Base-by-base conservation (phyloP, 78 protist species). In the Monosiga brevicollis region DNA sequence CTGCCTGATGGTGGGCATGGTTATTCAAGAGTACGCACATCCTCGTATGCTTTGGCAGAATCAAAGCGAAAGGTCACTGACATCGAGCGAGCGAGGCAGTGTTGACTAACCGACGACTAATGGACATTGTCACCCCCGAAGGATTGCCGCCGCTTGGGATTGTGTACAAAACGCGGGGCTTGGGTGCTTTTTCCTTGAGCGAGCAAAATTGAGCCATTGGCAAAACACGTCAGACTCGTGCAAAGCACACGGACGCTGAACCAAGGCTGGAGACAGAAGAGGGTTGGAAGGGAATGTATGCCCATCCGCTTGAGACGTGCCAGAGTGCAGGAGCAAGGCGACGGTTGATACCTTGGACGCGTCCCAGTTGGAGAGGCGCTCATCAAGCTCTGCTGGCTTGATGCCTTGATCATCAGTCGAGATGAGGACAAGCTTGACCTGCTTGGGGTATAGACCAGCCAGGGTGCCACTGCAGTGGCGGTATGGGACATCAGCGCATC, bases 131-230 rank as follows among this genome's bases (percentile, higher is more conserved):
- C n/a, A n/a, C n/a, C n/a, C n/a, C n/a, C n/a, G n/a, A n/a, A n/a
- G n/a, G n/a, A n/a, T n/a, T 89, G 11, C 94, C 87, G 36, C 98
- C 97, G 1, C 85, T 36, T 0, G 97, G 97, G 15, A 93, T 90
- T 35, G 87, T 73, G 73, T 94, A 94, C 23, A 94, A 41, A 15
- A 93, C 87, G 0, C 72, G 83, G 39, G 91, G 91, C 39, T 10
- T 2, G 32, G 32, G 81, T 15, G 24, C 37, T 34, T 37, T n/a
- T n/a, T n/a, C 36, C 3, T 2, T 34, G 37, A 23, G 24, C 78
- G n/a, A 20, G 76, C 10, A 25, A 20, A 20, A 72, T 9, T 29
- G 10, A 9, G 37, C 37, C 6, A 75, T 37, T 3, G 42, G 42
- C 42, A 6, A 75, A 34, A 37, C 42, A 23, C n/a, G 78, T 2